A percentile compares a stretch with the other conserved stretches of the same genome.
phyloP scores from a whole-genome alignment of 805 yeast species.

The Ogataea trehaloabstinens region DNA sequence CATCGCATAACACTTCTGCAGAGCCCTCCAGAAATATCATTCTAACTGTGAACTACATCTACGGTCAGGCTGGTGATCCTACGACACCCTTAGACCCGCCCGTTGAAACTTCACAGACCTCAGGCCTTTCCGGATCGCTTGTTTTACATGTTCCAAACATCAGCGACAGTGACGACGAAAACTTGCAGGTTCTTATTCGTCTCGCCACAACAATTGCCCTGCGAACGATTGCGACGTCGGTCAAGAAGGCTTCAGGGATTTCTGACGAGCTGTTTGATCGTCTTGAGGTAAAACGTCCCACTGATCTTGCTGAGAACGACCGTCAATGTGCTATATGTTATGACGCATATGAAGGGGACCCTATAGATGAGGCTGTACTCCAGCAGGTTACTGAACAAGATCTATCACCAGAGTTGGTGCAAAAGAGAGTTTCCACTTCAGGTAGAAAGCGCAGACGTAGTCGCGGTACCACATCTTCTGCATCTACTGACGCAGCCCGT shows the following conservation, averaged over 20 bases:
- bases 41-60: conserved; percentile 40
- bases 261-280: conserved; percentile 50
- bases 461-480: too few species aligned
- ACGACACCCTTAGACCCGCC: not conserved
- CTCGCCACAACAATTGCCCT: conserved; percentile 71
- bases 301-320: conserved; percentile 30
- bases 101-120: not conserved
- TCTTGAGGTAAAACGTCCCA: conserved; percentile 38
- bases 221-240: conserved; percentile 53
- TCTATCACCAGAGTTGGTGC: too few species aligned
- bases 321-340: conserved; percentile 63
- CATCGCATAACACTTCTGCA: not conserved
- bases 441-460: not conserved
- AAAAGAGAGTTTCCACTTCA: too few species aligned
- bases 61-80: conserved; percentile 23
- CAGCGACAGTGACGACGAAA: conserved; percentile 55
- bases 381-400: conserved; percentile 1
- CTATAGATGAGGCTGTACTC: too few species aligned
- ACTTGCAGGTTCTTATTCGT: conserved; percentile 57
- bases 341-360: conserved; percentile 46
- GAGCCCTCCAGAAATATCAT: conserved; percentile 37
- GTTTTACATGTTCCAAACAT: conserved; percentile 68
- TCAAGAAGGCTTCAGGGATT: conserved; percentile 51
- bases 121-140: conserved; percentile 48
- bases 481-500: too few species aligned